Base-by-base conservation (phyloP, 2,329 filamentous ascomycete genomes). In the Escovopsis sp. region DNA sequence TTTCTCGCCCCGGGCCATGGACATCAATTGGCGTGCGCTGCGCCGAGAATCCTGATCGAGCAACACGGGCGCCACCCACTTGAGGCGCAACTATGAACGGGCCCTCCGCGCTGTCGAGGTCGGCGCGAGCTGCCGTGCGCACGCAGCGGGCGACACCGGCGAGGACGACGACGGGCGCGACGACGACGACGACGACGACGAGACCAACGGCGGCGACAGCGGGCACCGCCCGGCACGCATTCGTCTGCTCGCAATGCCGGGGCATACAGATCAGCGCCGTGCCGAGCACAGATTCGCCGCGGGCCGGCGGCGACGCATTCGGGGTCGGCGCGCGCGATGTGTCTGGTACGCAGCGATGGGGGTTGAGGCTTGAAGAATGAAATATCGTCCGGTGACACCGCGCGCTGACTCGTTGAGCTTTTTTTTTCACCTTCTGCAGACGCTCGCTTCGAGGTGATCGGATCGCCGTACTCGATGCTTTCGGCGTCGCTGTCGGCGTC, bases 401-500 rank as follows among this genome's bases (percentile, higher is more conserved):
- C 23, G 6, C 23, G 23, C 23, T 23, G 23, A 23, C 23, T 23
- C 23, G 23, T 23, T 45, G 30, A 35, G 37, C 37, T 28, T 26
- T 10, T 18, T n/a, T 6, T 34, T 26, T 12, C 15, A 15, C 15
- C 15, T 6, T 18, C n/a, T 44, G 7, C 52, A 95, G 91, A 96
- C 73, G 91, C 91, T 43, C 80, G 80, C 45, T 98, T 98, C 62
- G 86, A 96, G 63, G 86, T 96, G 39, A 69, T 98, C 49, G 91
- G 91, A 48, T 77, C 85, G 23, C 87, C 89, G 2, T 91, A 91
- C 63, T 96, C 91, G 43, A 77, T 98, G 49, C 80, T 98, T 52
- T 95, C 89, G 19, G 88, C 94, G 50, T 85, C 82, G 7, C 75
- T 98, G 41, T 93, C 91, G 33, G 85, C 91, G 36, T 96, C 89